Percentiles rank a stretch among this genome's conserved stretches.
phyloP scores from a whole-genome alignment of 2,329 filamentous ascomycete genomes.

The Cladophialophora yegresii region DNA sequence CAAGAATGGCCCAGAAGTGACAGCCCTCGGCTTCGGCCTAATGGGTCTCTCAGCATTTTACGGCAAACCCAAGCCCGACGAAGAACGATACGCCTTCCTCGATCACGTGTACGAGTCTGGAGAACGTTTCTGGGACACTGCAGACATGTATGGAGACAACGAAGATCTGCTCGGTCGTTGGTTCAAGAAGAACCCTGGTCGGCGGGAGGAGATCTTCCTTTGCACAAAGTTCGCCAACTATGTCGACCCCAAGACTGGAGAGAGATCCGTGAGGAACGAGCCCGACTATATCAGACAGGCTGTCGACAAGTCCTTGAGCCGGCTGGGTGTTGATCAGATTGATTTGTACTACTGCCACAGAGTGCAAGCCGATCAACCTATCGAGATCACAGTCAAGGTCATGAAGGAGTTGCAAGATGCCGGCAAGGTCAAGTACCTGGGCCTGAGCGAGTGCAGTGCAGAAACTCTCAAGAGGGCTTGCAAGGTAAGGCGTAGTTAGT shows the following conservation, averaged over 20 bases:
- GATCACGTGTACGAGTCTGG: constrained; percentile 41
- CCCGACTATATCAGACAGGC: constrained; percentile 40
- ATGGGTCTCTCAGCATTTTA: constrained; percentile 47
- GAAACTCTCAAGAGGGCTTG: constrained; percentile 52
- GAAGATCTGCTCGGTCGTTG: constrained; percentile 41
- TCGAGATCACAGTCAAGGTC: constrained; percentile 44
- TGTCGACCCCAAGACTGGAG: constrained; percentile 33
- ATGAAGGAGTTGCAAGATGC: constrained; percentile 49
- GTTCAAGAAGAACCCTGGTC: constrained; percentile 36
- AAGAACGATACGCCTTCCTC: constrained; percentile 52
- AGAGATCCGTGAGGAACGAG: constrained; percentile 33
- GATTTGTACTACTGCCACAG: constrained; percentile 52
- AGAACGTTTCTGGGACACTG: constrained; percentile 41
- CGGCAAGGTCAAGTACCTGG: constrained; percentile 56
- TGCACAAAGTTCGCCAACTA: constrained; percentile 36
- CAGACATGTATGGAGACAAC: constrained; percentile 41
- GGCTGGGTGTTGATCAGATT: constrained; percentile 43
- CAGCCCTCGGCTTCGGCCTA: constrained; percentile 37
- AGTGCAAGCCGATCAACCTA: constrained; percentile 42
- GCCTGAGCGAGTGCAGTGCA: constrained; percentile 52
- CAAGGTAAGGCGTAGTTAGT: constrained; percentile 32
- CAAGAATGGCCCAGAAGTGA: constrained; percentile 40
- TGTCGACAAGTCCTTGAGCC: constrained; percentile 38
- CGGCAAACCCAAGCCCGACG: constrained; percentile 50
- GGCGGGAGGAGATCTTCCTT: constrained; percentile 36